These are phyloP conservation scores for Acmispon strigosus DNA, from an alignment of 306 rosid species.

Conservation along the genomic window DNA sequence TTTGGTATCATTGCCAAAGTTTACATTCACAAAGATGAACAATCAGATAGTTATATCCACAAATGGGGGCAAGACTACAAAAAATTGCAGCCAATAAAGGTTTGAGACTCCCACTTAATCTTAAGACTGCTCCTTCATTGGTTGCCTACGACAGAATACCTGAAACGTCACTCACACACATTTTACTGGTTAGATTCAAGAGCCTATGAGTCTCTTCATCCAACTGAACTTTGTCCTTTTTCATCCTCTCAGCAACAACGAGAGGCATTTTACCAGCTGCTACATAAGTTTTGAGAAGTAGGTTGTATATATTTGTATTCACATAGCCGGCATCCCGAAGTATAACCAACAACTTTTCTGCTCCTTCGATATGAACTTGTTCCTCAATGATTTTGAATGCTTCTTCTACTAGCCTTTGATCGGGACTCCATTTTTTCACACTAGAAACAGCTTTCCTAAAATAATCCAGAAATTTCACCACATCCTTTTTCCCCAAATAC, in stretches of 20 bases:
- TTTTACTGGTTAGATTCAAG: slow-evolving; percentile 55
- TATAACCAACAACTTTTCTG: slow-evolving; percentile 53
- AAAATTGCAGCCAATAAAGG: background rate
- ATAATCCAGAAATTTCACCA: slow-evolving; percentile 44
- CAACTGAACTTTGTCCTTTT: slow-evolving; percentile 55
- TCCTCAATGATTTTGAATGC: slow-evolving; percentile 53
- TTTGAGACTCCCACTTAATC: background rate
- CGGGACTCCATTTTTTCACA: slow-evolving; percentile 64
- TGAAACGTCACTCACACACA: slow-evolving; percentile 63
- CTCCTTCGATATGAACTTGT: slow-evolving; percentile 54
- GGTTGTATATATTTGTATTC: slow-evolving; percentile 59
- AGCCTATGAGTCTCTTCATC: slow-evolving; percentile 69
- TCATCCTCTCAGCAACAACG: slow-evolving; percentile 71
- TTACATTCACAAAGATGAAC: background rate
- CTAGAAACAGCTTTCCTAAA: slow-evolving; percentile 59
- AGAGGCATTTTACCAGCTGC: slow-evolving; percentile 84
- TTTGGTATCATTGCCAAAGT: background rate
- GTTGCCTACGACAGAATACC: slow-evolving; percentile 22
- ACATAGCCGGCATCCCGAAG: slow-evolving; percentile 59
- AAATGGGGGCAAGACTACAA: background rate
- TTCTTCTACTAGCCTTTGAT: slow-evolving; percentile 43
- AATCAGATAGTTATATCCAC: background rate
- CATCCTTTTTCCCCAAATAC: slow-evolving; percentile 48
- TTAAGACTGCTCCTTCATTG: background rate
- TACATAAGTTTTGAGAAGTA: slow-evolving; percentile 55